Evolutionary conservation across 129 eudicot genomes (phyloP), one percentile per base, ranked within the genome.

Genomic region (Pittosporum tobira): DNA sequence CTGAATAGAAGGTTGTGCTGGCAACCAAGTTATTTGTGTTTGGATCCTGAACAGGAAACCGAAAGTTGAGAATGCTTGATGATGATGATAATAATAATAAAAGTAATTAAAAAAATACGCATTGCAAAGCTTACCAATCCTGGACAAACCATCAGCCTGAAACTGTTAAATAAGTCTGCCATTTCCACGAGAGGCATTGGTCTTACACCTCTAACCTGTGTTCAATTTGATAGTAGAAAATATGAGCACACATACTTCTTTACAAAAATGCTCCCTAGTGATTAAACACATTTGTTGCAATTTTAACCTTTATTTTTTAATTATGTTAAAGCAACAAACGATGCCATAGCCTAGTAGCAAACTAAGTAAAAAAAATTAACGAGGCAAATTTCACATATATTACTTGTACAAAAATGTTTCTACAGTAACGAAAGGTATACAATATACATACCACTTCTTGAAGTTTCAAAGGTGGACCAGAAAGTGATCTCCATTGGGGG

Each of bases 201-300:
- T 73, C 79, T 69, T 46, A 87, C 99, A 62, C 96, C 99, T 79
- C 96, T 79, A 68, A 93, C 94, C 99, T 93, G 94, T 93, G 94
- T 66, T 51, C 57, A 57, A 59, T n/a, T 45, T 29, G 25, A 73
- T 26, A 48, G 19, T 26, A 48, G 19, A 16, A 18, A 64, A 24
- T 22, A 15, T 20, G 54, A 25, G 57, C 22, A 69, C 14, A 27
- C 34, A 52, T 49, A 2, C 51, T 62, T 37, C 26, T 52, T 4
- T 61, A 64, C 1, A 37, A 27, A 20, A 45, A 27, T 34, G 5
- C n/a, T n/a, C n/a, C n/a, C n/a, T n/a, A n/a, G n/a, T n/a, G n/a
- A n/a, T n/a, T n/a, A n/a, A n/a, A n/a, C n/a, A n/a, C n/a, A n/a
- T n/a, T n/a, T n/a, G n/a, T n/a, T n/a, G n/a, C n/a, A n/a, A n/a